phyloP scores from a whole-genome alignment of 2,329 filamentous ascomycete species.

The Hymenoscyphus occultus region DNA sequence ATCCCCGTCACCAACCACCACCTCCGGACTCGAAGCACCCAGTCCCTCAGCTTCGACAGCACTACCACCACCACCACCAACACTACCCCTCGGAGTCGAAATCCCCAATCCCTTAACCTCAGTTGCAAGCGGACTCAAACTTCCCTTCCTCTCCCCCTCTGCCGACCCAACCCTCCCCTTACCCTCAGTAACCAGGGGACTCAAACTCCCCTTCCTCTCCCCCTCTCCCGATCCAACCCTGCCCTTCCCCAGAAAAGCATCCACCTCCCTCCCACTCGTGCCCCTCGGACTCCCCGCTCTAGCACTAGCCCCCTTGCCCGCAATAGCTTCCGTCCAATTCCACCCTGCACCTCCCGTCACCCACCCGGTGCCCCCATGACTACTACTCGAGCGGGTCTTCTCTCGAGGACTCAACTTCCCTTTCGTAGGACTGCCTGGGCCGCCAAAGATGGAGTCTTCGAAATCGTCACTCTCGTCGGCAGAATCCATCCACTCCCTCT shows the following conservation, averaged over 20 bases:
- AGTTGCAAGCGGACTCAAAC: background rate
- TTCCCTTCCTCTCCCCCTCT: background rate
- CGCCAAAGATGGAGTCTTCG: constrained; percentile 33
- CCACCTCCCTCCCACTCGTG: constrained; percentile 27
- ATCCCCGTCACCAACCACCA: background rate
- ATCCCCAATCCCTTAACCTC: constrained; percentile 6
- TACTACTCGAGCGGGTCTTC: constrained; percentile 4
- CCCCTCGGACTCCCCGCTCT: constrained; percentile 23
- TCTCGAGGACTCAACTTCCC: constrained; percentile 27
- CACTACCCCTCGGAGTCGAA: background rate
- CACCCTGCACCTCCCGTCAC: constrained; percentile 37
- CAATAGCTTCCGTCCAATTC: constrained; percentile 56
- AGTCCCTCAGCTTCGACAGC: constrained; percentile 7
- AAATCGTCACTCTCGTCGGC: constrained; percentile 47
- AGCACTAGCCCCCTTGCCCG: constrained; percentile 39
- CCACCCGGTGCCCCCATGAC: constrained; percentile 1
- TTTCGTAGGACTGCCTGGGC: constrained; percentile 28
- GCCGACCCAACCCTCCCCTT: background rate
- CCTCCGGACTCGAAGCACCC: background rate
- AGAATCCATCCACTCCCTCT: constrained; percentile 60
- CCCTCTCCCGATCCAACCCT: background rate
- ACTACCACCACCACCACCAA: constrained; percentile 10
- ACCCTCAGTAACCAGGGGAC: background rate
- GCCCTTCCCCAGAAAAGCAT: constrained; percentile 25
- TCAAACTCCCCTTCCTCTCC: background rate